These are phyloP conservation scores for Musa beccarii DNA, from an alignment of 176 grass and related monocot genomes.

Conservation along the genomic window DNA sequence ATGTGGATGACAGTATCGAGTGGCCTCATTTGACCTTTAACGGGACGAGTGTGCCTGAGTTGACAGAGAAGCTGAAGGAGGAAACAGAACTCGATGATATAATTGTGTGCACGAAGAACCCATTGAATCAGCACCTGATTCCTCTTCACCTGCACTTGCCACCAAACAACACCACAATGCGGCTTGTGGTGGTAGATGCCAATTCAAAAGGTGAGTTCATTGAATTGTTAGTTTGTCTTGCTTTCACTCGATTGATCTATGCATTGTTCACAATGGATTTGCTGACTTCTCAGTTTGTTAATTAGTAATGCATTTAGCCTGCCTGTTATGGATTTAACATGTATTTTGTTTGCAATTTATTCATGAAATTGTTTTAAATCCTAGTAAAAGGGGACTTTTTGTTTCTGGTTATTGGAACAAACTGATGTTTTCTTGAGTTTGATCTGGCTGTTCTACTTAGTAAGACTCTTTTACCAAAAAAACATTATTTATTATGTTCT, in stretches of 20 bases:
- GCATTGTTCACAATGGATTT: too few relatives aligned
- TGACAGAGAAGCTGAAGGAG: constrained; percentile 45
- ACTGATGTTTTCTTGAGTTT: too few relatives aligned
- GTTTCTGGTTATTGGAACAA: too few relatives aligned
- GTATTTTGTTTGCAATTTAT: too few relatives aligned
- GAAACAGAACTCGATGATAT: constrained; percentile 39
- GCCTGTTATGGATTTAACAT: too few relatives aligned
- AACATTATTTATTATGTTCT: too few relatives aligned
- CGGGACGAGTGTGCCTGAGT: constrained; percentile 43
- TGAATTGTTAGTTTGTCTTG: background rate
- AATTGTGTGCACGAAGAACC: constrained; percentile 48
- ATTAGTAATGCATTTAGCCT: background rate
- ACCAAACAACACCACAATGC: constrained; percentile 60
- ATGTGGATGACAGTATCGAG: constrained; percentile 20
- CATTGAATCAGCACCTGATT: constrained; percentile 44
- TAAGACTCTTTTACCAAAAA: too few relatives aligned
- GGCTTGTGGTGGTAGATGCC: constrained; percentile 41
- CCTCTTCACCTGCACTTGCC: constrained; percentile 61
- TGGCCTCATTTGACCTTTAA: constrained; percentile 46
- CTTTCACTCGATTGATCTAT: background rate
- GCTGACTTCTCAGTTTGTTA: background rate
- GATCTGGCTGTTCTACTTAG: too few relatives aligned
- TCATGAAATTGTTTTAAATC: too few relatives aligned
- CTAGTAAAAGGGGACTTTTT: too few relatives aligned
- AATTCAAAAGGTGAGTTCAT: constrained; percentile 39